Evolutionary conservation across 176 grass and related monocot genomes (phyloP), one percentile per base, ranked within the genome.

Genomic region (Cenchrus fungigraminus): DNA sequence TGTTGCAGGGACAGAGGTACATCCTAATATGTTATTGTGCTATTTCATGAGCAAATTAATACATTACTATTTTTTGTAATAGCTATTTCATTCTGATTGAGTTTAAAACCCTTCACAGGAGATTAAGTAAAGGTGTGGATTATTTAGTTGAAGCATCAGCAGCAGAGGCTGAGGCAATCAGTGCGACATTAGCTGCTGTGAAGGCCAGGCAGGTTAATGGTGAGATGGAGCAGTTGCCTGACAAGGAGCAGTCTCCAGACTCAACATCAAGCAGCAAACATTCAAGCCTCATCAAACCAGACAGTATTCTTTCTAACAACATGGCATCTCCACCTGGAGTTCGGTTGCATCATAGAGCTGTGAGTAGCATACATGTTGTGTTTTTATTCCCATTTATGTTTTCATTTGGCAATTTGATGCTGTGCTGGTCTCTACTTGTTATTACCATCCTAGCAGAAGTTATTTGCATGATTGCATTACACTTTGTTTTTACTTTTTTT

Each of bases 311-410:
- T 56, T 79, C 73, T n/a, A 95, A 88, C 63, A 92, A 77, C 87
- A 71, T 85, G 71, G 78, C 91, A 68, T 74, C 83, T 87, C 20
- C 83, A 90, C 86, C 93, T 86, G 96, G 96, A 31, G 96, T 98
- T 88, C 86, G 96, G 64, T 89, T 98, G 74, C 96, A 98, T 79
- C 96, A 98, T 80, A 98, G 96, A 95, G 96, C 96, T 80, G 96
- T 98, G 77, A 98, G 96, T 95, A 82, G 32, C 72, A 74, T 57
- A n/a, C 67, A 54, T 83, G 16, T 11, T 81, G 11, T n/a, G 78
- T 40, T 62, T 58, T 76, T 14, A 40, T 71, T 62, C 49, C 12
- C 29, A 16, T 90, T 84, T 22, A 4, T 54, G 82, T 65, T 78
- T 78, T 65, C 19, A 75, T 70, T 70, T 73, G 53, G 22, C 54